These are phyloP conservation scores for Myrica gale DNA, from an alignment of 306 rosid species.

Conservation along the genomic window DNA sequence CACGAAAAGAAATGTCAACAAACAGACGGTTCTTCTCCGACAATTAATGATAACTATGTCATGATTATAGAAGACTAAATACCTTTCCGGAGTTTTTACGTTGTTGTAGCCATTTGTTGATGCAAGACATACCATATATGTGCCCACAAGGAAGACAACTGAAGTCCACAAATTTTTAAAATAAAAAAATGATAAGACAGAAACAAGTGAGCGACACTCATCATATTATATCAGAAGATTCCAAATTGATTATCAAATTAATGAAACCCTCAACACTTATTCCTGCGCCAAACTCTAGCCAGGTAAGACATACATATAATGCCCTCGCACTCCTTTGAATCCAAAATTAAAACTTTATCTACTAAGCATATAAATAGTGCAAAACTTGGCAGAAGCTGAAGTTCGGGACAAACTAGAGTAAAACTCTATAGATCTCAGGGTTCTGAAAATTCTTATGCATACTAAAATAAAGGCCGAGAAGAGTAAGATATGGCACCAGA, in stretches of 20 bases:
- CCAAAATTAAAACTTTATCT: not conserved
- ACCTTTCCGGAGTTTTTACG: slow-evolving; percentile 63
- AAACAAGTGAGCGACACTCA: not conserved
- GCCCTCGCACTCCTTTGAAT: slow-evolving; percentile 2
- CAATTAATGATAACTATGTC: not conserved
- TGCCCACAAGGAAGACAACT: slow-evolving; percentile 98
- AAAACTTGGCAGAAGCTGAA: not conserved
- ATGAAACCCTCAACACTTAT: not conserved
- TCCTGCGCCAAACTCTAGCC: not conserved
- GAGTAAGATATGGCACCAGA: slow-evolving; percentile 47
- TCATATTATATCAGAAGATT: not conserved
- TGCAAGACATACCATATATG: slow-evolving; percentile 82
- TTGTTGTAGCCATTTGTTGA: slow-evolving; percentile 69
- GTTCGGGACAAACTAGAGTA: not conserved
- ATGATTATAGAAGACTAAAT: not conserved
- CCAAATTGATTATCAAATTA: not conserved
- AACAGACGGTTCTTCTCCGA: not conserved
- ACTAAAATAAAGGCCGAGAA: not conserved
- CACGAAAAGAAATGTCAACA: slow-evolving; percentile 3
- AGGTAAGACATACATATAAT: not conserved
- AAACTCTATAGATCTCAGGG: not conserved
- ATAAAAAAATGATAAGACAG: not conserved
- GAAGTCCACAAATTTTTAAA: slow-evolving; percentile 22
- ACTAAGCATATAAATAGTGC: not conserved
- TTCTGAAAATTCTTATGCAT: not conserved